Evolutionary conservation across 2,329 filamentous ascomycete genomes (phyloP), one percentile per base, ranked within the genome.

Genomic region (Penicillium oxalicum): DNA sequence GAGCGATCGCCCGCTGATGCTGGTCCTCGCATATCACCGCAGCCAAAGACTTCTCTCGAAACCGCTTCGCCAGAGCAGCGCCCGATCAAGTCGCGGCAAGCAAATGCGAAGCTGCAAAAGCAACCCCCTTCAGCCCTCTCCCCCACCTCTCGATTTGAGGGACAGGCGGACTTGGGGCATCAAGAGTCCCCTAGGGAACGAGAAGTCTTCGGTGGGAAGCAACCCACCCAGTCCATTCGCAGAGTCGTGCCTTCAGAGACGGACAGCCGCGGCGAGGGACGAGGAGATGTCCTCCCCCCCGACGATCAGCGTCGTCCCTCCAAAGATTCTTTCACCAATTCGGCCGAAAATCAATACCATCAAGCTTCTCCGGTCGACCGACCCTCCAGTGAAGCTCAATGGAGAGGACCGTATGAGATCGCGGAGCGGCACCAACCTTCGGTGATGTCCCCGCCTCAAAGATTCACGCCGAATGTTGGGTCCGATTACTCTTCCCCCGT

Each of bases 71-170:
- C 68, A 18, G 70, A 72, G n/a, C 55, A 61, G 13, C 65, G 63
- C 45, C 49, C 61, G 24, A 42, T 59, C 4, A 69, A 67, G 40
- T 57, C 76, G 55, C 76, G 82, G 51, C 76, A 79, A 47, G 68
- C 79, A 3, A 82, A 79, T 70, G 57, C 54, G 33, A 90, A 88
- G 66, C 72, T 89, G 45, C 85, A 88, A 61, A 90, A 90, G 66
- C 77, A 79, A 47, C 78, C 78, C 49, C 77, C 79, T n/a, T 61
- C 60, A 12, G 67, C 65, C 18, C 58, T 53, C 67, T 76, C 58
- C 26, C 50, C 58, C 35, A 51, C 46, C 9, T 36, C 47, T 29
- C 35, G 29, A 26, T n/a, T 12, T n/a, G 43, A 45, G 3, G 25
- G 12, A 25, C 36, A 38, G 34, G 4, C 18, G 9, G 35, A 45